A percentile compares a stretch with the other conserved stretches of the same genome.
phyloP scores from a whole-genome alignment of 352 stramenopile species.

The Pythium grandisporangium region DNA sequence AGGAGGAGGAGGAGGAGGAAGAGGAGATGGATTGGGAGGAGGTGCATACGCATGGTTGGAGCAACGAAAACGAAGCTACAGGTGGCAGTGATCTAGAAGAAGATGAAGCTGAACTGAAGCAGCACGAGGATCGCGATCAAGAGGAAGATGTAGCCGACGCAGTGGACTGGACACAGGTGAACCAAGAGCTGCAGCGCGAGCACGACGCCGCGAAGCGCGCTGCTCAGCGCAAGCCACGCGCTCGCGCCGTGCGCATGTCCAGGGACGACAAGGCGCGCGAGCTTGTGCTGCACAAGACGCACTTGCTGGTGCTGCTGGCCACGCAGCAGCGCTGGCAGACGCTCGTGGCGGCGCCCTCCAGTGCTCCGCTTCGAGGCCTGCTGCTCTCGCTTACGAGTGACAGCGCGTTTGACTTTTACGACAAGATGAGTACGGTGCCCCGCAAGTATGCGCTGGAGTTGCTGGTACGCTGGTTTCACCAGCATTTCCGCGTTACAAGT shows the following conservation, averaged over 20 bases:
- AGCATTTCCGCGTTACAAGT: slow-evolving; percentile 22
- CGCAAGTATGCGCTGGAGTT: slow-evolving; percentile 48
- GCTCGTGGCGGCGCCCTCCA: slow-evolving; percentile 24
- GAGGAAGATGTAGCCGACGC: slow-evolving; percentile 4
- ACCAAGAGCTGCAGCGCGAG: slow-evolving; percentile 34
- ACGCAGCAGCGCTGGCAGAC: slow-evolving; percentile 34
- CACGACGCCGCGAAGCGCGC: slow-evolving; percentile 1
- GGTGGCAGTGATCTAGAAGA: slow-evolving; percentile 5
- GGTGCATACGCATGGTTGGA: slow-evolving; percentile 19
- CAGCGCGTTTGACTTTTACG: slow-evolving; percentile 29
- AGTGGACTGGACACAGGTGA: slow-evolving; percentile 68
- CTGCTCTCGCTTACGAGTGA: slow-evolving; percentile 51
- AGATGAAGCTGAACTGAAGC: not conserved
- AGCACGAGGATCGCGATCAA: not conserved
- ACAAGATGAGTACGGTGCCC: slow-evolving; percentile 19
- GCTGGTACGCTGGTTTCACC: slow-evolving; percentile 59
- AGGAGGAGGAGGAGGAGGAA: slow-evolving; percentile 44
- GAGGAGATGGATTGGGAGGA: slow-evolving; percentile 62
- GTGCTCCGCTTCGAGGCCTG: slow-evolving; percentile 42
- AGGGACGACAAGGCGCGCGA: slow-evolving; percentile 56
- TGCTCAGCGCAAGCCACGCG: slow-evolving; percentile 21
- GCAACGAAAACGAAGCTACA: slow-evolving; percentile 2
- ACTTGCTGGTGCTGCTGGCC: slow-evolving; percentile 55
- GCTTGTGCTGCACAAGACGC: slow-evolving; percentile 51
- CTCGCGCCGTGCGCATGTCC: slow-evolving; percentile 39